These are phyloP conservation scores for Rhododendron mucronatum DNA, from an alignment of 148 eudicot species.

Conservation along the genomic window DNA sequence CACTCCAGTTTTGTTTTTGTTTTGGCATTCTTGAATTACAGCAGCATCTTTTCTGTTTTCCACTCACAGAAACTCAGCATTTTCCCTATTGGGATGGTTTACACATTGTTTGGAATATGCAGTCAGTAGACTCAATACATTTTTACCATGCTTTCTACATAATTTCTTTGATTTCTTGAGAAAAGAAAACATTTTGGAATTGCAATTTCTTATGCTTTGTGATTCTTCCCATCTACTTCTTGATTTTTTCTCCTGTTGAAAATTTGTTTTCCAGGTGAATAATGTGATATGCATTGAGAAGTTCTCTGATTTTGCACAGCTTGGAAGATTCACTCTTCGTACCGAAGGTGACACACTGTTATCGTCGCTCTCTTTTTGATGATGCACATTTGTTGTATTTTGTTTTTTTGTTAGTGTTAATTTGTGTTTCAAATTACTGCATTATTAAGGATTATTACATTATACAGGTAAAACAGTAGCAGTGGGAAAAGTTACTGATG, in stretches of 20 bases:
- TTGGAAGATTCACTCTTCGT: conserved; percentile 62
- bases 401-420: not conserved
- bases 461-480: conserved; percentile 80
- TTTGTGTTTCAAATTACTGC: not conserved
- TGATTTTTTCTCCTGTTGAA: not conserved
- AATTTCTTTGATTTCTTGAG: not conserved
- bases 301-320: conserved; percentile 49
- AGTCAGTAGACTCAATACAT: too few relatives aligned
- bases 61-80: not conserved
- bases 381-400: not conserved
- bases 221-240: not conserved
- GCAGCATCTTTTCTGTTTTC: not conserved
- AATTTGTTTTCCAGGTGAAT: conserved; percentile 31
- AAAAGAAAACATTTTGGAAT: not conserved
- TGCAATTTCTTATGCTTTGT: not conserved
- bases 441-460: not conserved
- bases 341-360: conserved; percentile 42
- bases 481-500: conserved; percentile 60
- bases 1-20: not conserved
- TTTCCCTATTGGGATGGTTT: not conserved
- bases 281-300: conserved; percentile 52
- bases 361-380: not conserved
- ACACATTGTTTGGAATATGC: not conserved
- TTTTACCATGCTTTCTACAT: not conserved
- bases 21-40: not conserved